phyloP scores from a whole-genome alignment of 352 stramenopile genomes.

The Pythium dissotocum region DNA sequence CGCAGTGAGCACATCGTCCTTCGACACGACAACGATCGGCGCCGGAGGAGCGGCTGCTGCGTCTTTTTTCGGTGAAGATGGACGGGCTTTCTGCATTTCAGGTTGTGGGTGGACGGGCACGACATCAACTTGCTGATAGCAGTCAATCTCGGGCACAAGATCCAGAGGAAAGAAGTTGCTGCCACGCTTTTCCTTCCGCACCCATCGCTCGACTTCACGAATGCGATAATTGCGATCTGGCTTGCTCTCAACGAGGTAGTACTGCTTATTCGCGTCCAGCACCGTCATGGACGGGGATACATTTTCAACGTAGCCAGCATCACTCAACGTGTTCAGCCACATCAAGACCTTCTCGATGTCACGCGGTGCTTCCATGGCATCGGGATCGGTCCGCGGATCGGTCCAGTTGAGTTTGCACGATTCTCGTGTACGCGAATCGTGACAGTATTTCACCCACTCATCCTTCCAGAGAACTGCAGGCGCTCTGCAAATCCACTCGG shows the following conservation, averaged over 20 bases:
- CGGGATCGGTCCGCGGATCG: slow-evolving; percentile 36
- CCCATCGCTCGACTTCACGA: slow-evolving; percentile 54
- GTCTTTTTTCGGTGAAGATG: slow-evolving; percentile 21
- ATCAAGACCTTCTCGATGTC: slow-evolving; percentile 35
- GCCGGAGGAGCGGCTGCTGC: not conserved
- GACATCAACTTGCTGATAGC: slow-evolving; percentile 30
- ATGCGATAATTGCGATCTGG: slow-evolving; percentile 55
- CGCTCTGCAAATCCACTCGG: slow-evolving; percentile 53
- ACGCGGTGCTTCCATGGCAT: slow-evolving; percentile 51
- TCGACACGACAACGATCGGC: not conserved
- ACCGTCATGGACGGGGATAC: slow-evolving; percentile 31
- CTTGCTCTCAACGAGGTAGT: slow-evolving; percentile 47
- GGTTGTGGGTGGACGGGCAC: not conserved
- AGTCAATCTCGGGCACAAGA: slow-evolving; percentile 65
- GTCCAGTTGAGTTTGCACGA: slow-evolving; percentile 42
- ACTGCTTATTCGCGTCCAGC: slow-evolving; percentile 32
- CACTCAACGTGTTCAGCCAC: slow-evolving; percentile 61
- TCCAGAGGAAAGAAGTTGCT: slow-evolving; percentile 67
- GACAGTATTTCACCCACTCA: slow-evolving; percentile 53
- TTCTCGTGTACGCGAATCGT: slow-evolving; percentile 25
- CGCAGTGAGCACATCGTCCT: slow-evolving; percentile 5
- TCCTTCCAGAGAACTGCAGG: slow-evolving; percentile 55
- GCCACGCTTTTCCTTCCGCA: slow-evolving; percentile 28
- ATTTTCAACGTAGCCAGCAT: slow-evolving; percentile 63
- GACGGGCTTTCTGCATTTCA: not conserved